A percentile compares a stretch with the other conserved stretches of the same genome.
Conservation (phyloP, 2,329 filamentous ascomycete genomes). For the Aspergillus caelatus region DNA sequence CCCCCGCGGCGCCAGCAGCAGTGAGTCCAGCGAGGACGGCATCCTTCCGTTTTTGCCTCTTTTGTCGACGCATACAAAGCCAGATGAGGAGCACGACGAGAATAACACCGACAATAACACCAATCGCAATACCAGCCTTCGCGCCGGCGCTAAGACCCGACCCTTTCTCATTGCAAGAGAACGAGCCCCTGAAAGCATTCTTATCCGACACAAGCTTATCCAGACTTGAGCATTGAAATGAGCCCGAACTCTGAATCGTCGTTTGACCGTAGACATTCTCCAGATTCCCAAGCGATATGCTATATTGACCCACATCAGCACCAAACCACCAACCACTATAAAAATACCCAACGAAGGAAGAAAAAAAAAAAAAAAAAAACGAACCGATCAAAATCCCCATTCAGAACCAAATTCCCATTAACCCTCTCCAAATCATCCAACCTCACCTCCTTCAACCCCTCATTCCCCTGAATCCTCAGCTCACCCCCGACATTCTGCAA, state of each 20-base stretch:
- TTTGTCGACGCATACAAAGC: conserved; percentile 21
- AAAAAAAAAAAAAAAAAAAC: background rate
- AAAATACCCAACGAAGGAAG: background rate
- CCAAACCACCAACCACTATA: background rate
- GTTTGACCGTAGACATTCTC: conserved; percentile 27
- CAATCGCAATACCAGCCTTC: conserved; percentile 35
- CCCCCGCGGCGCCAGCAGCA: background rate
- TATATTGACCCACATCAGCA: conserved; percentile 7
- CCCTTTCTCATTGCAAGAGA: conserved; percentile 1
- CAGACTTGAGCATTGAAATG: conserved; percentile 27
- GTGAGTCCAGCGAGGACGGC: background rate
- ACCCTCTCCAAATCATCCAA: conserved; percentile 28
- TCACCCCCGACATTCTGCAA: conserved; percentile 22
- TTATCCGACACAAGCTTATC: conserved; percentile 15
- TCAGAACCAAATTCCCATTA: conserved; percentile 25
- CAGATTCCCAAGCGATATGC: conserved; percentile 29
- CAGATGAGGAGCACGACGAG: conserved; percentile 23
- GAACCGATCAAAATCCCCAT: conserved; percentile 28
- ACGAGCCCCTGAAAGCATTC: conserved; percentile 3
- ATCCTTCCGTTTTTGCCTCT: conserved; percentile 6
- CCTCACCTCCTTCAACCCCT: conserved; percentile 21
- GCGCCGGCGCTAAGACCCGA: conserved; percentile 26
- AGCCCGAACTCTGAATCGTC: conserved; percentile 22
- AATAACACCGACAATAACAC: conserved; percentile 44
- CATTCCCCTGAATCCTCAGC: conserved; percentile 26